Base-by-base conservation (phyloP, 345 rosid genomes). In the Brassica juncea region DNA sequence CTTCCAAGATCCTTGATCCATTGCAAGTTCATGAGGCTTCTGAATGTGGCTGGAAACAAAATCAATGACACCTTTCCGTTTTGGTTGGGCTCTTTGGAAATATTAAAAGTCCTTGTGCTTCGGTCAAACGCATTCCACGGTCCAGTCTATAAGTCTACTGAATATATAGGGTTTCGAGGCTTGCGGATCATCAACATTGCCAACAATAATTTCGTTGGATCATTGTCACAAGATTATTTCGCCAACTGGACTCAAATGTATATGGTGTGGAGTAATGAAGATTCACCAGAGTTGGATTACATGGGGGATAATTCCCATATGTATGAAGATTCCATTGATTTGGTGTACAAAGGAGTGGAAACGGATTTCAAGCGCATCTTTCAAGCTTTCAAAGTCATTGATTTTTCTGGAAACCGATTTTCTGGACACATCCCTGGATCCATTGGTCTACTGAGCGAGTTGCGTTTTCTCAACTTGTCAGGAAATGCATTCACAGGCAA, bases 41-140 rank as follows among this genome's bases (percentile, higher is more conserved):
- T 87, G 11, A 70, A 84, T 68, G 11, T 89, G 1, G 83, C 81
- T 0, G 82, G 76, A 61, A 89, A 87, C 67, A 66, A 59, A 14
- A 77, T 86, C 27, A 44, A 8, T 0, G 90, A 82, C 32, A 5
- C 28, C 14, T 69, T 69, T 69, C 62, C 73, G 4, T 69, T 31
- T 69, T 69, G 73, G 61, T 52, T 69, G 28, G 23, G 34, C 2
- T 49, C 73, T 49, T 15, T 69, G 5, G 0, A 2, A 4, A 0
- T 0, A 0, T 60, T 87, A 49, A 82, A 63, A 6, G 70, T 85
- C 47, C 86, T 89, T 6, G 74, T 83, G 58, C 16, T 86, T 31
- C 79, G 86, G 9, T 74, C 83, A 6, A 87, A 89, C 64, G 11
- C 9, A 3, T 87, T 89, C 44, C 6, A 76, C 0, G 86, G 89